These are phyloP conservation scores for Prunus davidiana DNA, from an alignment of 306 rosid species.

Conservation along the genomic window DNA sequence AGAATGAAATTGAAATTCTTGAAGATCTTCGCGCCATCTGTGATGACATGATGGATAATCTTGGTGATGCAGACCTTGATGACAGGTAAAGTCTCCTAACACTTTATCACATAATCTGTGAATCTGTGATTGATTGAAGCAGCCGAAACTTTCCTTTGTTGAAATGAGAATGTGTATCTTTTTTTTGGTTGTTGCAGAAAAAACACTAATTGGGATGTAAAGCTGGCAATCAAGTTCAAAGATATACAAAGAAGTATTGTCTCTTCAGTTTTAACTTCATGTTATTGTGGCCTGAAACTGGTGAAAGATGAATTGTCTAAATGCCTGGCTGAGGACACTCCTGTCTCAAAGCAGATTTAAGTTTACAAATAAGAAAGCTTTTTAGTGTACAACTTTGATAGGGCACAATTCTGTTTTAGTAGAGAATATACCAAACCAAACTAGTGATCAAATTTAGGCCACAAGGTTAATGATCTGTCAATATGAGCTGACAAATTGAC, in stretches of 20 bases:
- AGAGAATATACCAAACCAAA: conserved; percentile 6
- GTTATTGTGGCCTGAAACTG: conserved; percentile 34
- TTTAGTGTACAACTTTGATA: conserved; percentile 7
- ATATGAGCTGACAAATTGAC: conserved; percentile 9
- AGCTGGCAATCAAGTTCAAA: conserved; percentile 55
- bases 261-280: conserved; percentile 52
- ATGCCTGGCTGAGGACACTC: conserved; percentile 47
- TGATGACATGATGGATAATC: conserved; percentile 47
- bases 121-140: background rate
- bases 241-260: conserved; percentile 51
- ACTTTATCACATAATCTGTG: background rate
- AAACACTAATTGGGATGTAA: conserved; percentile 52
- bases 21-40: conserved; percentile 40
- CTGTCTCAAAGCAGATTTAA: conserved; percentile 11
- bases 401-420: conserved; percentile 14
- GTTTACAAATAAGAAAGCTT: background rate
- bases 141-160: background rate
- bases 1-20: conserved; percentile 67
- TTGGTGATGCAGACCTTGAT: conserved; percentile 50
- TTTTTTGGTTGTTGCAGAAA: conserved; percentile 31
- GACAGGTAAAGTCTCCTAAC: conserved; percentile 46
- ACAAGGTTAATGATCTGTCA: conserved; percentile 15
- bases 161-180: background rate
- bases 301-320: conserved; percentile 35
- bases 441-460: conserved; percentile 5